Evolutionary conservation across 2,329 filamentous ascomycete genomes (phyloP), one percentile per base, ranked within the genome.

Genomic region (Aspergillus nomiae): DNA sequence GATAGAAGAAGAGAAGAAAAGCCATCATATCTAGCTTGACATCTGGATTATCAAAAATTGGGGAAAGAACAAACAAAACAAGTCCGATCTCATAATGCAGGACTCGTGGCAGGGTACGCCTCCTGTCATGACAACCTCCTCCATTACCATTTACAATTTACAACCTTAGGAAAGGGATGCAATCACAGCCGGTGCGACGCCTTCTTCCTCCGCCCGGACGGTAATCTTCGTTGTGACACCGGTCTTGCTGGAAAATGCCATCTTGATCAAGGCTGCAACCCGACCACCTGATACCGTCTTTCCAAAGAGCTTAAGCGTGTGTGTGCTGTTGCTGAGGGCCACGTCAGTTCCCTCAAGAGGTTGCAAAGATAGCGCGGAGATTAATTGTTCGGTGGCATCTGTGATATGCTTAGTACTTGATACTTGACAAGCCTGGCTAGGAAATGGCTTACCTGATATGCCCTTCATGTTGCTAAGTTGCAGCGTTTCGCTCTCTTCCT

Each of bases 221-320:
- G 90, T 91, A 71, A 99, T 92, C 87, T 98, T 98, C 74, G 94
- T 96, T 63, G 95, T 97, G 30, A 98, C 93, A 58, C 95, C 95
- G 56, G 90, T 90, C 85, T 96, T 97, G 72, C 91, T 89, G 65
- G 92, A 96, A 81, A 89, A 97, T 1, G 94, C 95, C 94, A 99
- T 97, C 79, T 93, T 88, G 67, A 98, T 88, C 68, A 88, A 89
- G 64, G 91, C 91, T 61, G 94, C 92, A 19, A 99, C 94, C 73
- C 90, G 90, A 69, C 95, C 95, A 41, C 94, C 95, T 38, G 87
- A 89, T 66, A 98, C 90, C 50, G 92, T 97, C 88, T 97, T 98
- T 76, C 95, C 95, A 77, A 97, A 91, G 41, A 99, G 84, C 82
- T 97, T 98, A 76, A 99, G 89, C 4, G 93, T 94, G 79, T 99